These are phyloP conservation scores for Nicotiana rustica DNA, from an alignment of 305 asterid species.

Conservation along the genomic window DNA sequence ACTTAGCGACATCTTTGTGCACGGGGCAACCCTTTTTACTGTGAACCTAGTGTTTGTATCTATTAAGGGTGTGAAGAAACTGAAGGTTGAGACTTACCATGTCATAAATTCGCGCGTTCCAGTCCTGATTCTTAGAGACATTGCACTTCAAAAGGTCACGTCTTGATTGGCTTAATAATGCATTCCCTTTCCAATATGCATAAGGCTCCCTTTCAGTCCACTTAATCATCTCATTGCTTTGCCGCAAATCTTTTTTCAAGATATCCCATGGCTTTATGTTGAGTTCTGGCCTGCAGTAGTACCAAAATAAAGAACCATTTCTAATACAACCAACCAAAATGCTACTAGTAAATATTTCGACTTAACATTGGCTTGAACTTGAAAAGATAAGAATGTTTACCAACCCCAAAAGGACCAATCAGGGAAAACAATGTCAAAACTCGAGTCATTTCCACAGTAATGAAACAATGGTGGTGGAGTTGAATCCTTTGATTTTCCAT, in stretches of 20 bases:
- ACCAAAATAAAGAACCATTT: conserved; percentile 21
- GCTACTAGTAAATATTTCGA: not conserved
- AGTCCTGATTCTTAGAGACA: conserved; percentile 54
- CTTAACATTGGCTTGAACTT: not conserved
- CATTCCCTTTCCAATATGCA: conserved; percentile 89
- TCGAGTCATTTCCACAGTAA: conserved; percentile 64
- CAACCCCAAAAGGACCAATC: conserved; percentile 99
- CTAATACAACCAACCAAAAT: not conserved
- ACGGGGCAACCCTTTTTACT: not conserved
- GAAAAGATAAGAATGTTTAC: conserved; percentile 56
- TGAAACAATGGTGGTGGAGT: conserved; percentile 80
- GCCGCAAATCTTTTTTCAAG: conserved; percentile 60
- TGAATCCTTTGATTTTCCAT: conserved; percentile 34
- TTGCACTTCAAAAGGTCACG: conserved; percentile 64
- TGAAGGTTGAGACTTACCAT: conserved; percentile 52
- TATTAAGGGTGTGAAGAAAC: not conserved
- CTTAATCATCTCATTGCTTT: conserved; percentile 54
- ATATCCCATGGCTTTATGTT: conserved; percentile 81
- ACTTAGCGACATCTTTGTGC: not conserved
- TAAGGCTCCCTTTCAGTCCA: conserved; percentile 82
- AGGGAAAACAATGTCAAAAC: conserved; percentile 80
- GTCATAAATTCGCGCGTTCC: conserved; percentile 62
- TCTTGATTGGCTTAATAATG: conserved; percentile 47
- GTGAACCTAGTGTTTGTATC: conserved; percentile 20
- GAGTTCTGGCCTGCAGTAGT: conserved; percentile 74